phyloP scores from a whole-genome alignment of 371 early-diverging fungal species.

The Blakeslea trispora region DNA sequence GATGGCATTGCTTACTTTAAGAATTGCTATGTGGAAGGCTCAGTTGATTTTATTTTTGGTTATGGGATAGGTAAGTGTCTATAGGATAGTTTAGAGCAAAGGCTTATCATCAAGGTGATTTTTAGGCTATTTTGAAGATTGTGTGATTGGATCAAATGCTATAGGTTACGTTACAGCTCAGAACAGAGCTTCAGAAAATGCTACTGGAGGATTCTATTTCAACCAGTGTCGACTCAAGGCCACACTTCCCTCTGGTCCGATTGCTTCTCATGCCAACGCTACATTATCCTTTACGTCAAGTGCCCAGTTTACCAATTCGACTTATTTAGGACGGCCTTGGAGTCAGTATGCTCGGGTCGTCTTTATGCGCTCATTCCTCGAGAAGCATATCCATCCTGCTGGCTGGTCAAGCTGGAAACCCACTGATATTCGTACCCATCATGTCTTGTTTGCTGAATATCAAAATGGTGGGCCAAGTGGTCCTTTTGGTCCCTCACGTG shows the following conservation, averaged over 20 bases:
- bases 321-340: constrained; percentile 31
- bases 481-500: not conserved
- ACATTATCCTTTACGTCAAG: constrained; percentile 11
- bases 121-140: constrained; percentile 16
- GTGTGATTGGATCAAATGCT: constrained; percentile 19
- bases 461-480: constrained; percentile 14
- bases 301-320: constrained; percentile 7
- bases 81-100: too few species aligned
- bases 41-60: constrained; percentile 43
- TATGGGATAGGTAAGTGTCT: constrained; percentile 14
- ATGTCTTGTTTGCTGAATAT: constrained; percentile 26
- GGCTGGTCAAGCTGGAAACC: constrained; percentile 26
- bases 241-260: constrained; percentile 16
- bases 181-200: constrained; percentile 9
- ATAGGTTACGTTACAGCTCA: constrained; percentile 18
- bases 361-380: constrained; percentile 15
- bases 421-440: not conserved
- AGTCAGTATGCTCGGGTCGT: constrained; percentile 27
- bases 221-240: constrained; percentile 11
- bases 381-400: constrained; percentile 13
- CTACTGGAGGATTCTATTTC: constrained; percentile 19
- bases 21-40: constrained; percentile 34
- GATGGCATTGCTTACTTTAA: constrained; percentile 30
- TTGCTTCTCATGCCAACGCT: constrained; percentile 2
- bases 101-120: too few species aligned